These are phyloP conservation scores for Tylopilus sp. DNA, from an alignment of 1,284 basidiomycete species.

Conservation along the genomic window DNA sequence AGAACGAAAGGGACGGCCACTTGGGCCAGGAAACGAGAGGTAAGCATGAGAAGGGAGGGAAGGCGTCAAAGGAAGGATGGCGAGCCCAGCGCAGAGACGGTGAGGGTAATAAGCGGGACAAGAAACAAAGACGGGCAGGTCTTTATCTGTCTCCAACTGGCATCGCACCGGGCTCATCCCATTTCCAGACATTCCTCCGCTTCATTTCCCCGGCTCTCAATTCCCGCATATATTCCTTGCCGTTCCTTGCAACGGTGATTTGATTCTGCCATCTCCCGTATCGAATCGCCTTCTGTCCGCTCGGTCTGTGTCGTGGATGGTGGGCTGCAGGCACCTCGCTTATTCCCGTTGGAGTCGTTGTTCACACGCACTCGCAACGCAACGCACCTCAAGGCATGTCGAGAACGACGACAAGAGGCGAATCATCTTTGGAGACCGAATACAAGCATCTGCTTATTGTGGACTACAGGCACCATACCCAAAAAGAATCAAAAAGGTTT, in stretches of 20 bases:
- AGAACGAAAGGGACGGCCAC: slow-evolving; percentile 24
- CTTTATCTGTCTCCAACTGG: slow-evolving; percentile 13
- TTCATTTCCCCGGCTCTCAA: slow-evolving; percentile 1
- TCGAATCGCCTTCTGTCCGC: background rate
- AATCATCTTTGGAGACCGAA: background rate
- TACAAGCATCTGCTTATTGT: no score
- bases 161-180: background rate
- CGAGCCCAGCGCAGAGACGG: slow-evolving; percentile 4
- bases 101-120: slow-evolving; percentile 1
- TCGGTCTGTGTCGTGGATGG: no score
- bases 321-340: background rate
- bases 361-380: background rate
- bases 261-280: background rate
- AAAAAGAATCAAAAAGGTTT: background rate
- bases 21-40: slow-evolving; percentile 21
- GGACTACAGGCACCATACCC: background rate
- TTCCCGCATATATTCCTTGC: slow-evolving; percentile 11
- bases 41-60: slow-evolving; percentile 20
- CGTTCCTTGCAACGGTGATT: slow-evolving; percentile 16
- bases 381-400: background rate
- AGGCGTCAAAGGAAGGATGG: slow-evolving; percentile 16
- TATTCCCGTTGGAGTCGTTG: background rate
- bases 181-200: background rate
- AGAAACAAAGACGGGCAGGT: background rate
- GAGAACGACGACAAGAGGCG: no score